These are phyloP conservation scores for Penicillium sp. DNA, from an alignment of 2,329 filamentous ascomycete genomes.

Conservation along the genomic window DNA sequence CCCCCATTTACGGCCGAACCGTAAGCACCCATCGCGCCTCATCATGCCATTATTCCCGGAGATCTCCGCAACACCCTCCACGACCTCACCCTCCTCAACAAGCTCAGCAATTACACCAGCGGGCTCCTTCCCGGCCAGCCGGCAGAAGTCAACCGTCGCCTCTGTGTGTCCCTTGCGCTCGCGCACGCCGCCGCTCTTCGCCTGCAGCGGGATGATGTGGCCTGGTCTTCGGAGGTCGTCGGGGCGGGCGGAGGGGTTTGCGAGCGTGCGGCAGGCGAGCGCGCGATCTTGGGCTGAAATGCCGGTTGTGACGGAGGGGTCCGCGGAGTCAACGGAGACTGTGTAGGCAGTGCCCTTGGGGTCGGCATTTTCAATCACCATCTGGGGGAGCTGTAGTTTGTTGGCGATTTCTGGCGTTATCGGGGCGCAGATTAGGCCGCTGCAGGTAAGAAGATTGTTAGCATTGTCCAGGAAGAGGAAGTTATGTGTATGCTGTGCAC, in stretches of 20 bases:
- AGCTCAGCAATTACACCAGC: conserved; percentile 90
- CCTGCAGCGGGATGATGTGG: conserved; percentile 85
- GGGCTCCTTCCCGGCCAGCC: conserved; percentile 74
- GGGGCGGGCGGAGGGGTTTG: conserved; percentile 63
- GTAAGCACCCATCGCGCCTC: conserved; percentile 83
- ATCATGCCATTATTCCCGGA: conserved; percentile 80
- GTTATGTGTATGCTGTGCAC: background rate
- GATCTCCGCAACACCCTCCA: conserved; percentile 70
- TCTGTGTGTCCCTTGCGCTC: conserved; percentile 87
- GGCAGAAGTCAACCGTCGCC: conserved; percentile 88
- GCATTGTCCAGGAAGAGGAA: background rate
- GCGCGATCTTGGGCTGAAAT: conserved; percentile 89
- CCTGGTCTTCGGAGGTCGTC: conserved; percentile 79
- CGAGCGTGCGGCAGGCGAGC: conserved; percentile 78
- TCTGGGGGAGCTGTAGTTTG: conserved; percentile 79
- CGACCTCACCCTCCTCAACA: conserved; percentile 80
- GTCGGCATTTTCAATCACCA: conserved; percentile 82
- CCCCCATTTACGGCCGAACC: conserved; percentile 85
- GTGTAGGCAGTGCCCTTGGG: conserved; percentile 93
- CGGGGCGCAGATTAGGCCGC: conserved; percentile 90
- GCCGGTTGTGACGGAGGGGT: conserved; percentile 78
- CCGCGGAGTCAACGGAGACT: conserved; percentile 79
- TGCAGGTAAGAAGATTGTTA: conserved; percentile 30
- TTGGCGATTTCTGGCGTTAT: conserved; percentile 72
- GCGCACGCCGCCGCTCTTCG: conserved; percentile 78